Base-by-base conservation (phyloP, 768 basidiomycete species). In the Serendipita sp. region DNA sequence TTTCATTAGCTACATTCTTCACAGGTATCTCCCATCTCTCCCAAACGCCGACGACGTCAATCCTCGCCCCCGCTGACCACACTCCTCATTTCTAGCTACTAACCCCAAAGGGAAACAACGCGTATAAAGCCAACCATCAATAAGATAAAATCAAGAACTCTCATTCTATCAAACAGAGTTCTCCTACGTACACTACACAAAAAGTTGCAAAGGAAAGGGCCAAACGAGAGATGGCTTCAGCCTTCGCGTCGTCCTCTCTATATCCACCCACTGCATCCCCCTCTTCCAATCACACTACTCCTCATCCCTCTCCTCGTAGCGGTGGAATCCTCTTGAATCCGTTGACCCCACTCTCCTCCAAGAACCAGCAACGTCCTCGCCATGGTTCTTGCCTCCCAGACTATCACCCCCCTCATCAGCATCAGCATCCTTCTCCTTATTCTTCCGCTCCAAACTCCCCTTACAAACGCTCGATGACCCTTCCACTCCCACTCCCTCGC, bases 321-420 rank as follows among this genome's bases (percentile, higher is more conserved):
- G 22, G 24, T 33, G 53, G 53, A 9, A 58, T 58, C 31, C 53
- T 58, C 53, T 24, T 58, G 16, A 58, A 58, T 33, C 53, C 53
- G 17, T n/a, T 28, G 16, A 26, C 53, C 22, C 53, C 53, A 7
- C 3, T 26, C 24, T 17, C 31, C n/a, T 9, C 48, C 48, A 11
- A 24, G 48, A 51, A 51, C 26, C 14, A 51, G 48, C 53, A 26
- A 7, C 45, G 45, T 50, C 7, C 34, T 14, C 34, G 34, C 34
- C 34, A 38, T 14, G 34, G 34, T 14, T 38, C 34, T 38, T 5
- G 7, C 34, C 34, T 38, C 34, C 34, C 34, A 38, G 34, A 38
- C 34, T 5, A 38, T 38, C 4, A 38, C 14, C 4, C 14, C 34
- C 34, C 34, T 38, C 34, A 14, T 38, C 34, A 5, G 14, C n/a